A percentile compares a stretch with the other conserved stretches of the same genome.
These are phyloP conservation scores for Fusarium austroafricanum DNA, from an alignment of 2,329 filamentous ascomycete species.

Conservation along the genomic window DNA sequence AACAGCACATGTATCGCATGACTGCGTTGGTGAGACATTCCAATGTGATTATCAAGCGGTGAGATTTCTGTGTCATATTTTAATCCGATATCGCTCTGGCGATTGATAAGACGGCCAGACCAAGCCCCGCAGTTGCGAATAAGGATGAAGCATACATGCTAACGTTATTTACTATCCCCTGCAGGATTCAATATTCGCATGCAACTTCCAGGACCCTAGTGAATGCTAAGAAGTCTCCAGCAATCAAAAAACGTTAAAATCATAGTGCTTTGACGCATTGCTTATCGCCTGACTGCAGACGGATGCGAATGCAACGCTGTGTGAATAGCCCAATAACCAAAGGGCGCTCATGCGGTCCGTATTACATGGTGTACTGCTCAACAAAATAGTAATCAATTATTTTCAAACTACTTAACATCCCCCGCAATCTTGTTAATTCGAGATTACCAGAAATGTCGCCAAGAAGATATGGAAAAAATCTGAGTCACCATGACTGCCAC, in stretches of 20 bases:
- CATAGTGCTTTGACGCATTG: neutral
- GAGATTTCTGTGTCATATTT: neutral
- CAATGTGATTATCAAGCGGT: neutral
- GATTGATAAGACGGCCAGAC: neutral
- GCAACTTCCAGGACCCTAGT: neutral
- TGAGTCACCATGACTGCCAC: neutral
- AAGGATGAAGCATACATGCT: no score
- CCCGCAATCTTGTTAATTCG: fast-evolving
- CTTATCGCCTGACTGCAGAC: neutral
- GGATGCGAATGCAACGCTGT: neutral
- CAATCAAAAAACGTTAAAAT: neutral
- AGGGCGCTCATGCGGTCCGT: neutral
- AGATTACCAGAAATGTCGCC: no score
- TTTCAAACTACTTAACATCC: neutral
- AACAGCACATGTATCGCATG: fast-evolving
- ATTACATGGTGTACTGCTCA: conserved; percentile 6
- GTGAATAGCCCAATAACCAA: neutral
- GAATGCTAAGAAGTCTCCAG: neutral
- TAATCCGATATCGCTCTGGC: neutral
- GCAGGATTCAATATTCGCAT: neutral
- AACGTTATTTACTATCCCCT: no score
- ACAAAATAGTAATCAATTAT: neutral
- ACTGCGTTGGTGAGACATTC: neutral
- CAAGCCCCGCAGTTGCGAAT: no score
- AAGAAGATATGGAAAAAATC: fast-evolving